phyloP scores from a whole-genome alignment of 306 rosid species.

The Pyrus communis region DNA sequence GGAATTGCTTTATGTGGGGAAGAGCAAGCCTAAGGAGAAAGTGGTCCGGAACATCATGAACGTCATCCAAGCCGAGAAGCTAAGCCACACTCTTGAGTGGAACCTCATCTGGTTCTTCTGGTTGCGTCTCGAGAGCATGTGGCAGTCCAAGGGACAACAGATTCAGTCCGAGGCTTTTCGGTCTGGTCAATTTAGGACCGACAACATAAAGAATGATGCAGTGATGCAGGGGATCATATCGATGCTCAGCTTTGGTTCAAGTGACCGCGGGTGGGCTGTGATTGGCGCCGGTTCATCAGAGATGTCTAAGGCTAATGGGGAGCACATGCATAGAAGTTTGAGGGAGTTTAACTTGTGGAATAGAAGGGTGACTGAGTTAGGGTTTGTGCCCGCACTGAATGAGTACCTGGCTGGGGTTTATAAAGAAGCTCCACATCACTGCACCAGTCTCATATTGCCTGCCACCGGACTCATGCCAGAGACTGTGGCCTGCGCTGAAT shows the following conservation, averaged over 20 bases:
- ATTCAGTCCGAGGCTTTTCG: neutral
- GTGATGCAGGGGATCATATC: slow-evolving; percentile 26
- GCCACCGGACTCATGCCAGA: slow-evolving; percentile 19
- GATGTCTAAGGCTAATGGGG: slow-evolving; percentile 14
- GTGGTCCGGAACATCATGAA: slow-evolving; percentile 2
- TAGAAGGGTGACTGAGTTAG: neutral
- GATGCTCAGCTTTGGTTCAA: slow-evolving; percentile 28
- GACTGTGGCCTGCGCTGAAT: slow-evolving; percentile 18
- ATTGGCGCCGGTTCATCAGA: neutral
- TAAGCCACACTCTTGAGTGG: slow-evolving; percentile 34
- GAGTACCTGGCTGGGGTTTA: slow-evolving; percentile 16
- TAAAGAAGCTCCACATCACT: slow-evolving; percentile 15
- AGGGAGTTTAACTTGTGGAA: slow-evolving; percentile 17
- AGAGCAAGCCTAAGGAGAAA: slow-evolving; percentile 41
- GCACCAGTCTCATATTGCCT: slow-evolving; percentile 22
- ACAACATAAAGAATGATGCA: neutral
- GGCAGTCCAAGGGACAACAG: slow-evolving; percentile 9
- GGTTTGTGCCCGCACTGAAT: slow-evolving; percentile 25
- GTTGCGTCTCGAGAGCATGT: slow-evolving; percentile 21
- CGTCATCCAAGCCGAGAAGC: slow-evolving; percentile 9
- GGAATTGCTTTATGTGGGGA: slow-evolving; percentile 58
- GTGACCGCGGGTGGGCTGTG: slow-evolving; percentile 23
- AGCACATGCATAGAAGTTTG: slow-evolving; percentile 9
- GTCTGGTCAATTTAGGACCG: neutral
- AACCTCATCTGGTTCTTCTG: slow-evolving; percentile 59